Conservation (phyloP, 2,329 filamentous ascomycete species). For the Penicillium sp. region DNA sequence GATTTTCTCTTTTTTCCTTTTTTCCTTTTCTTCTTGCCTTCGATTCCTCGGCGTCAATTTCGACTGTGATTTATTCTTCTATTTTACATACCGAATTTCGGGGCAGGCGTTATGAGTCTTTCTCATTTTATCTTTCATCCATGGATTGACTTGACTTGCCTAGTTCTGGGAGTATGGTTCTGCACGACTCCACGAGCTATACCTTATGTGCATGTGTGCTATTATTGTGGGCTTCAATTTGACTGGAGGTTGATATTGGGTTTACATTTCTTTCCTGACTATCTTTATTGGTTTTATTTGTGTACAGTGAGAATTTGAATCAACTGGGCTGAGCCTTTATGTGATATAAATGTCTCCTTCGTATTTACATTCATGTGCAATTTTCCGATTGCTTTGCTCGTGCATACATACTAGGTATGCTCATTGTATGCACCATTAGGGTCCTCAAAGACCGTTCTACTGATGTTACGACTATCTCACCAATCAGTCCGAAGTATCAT, state of each 20-base stretch:
- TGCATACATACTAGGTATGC: no score
- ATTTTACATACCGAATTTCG: conserved; percentile 5
- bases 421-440: no score
- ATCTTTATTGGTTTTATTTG: not conserved
- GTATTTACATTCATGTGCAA: not conserved
- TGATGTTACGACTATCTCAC: no score
- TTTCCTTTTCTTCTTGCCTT: no score
- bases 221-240: not conserved
- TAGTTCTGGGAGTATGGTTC: not conserved
- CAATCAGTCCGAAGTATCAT: no score
- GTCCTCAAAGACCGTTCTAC: no score
- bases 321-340: not conserved
- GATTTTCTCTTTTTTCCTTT: conserved; percentile 1
- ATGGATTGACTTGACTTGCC: not conserved
- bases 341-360: not conserved
- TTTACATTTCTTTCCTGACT: not conserved
- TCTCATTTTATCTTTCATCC: not conserved
- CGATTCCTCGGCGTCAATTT: conserved; percentile 5
- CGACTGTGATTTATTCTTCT: conserved; percentile 14
- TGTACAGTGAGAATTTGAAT: not conserved
- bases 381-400: no score
- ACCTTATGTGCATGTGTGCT: not conserved
- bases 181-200: not conserved
- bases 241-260: no score
- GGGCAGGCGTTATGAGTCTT: not conserved